Conservation (phyloP, 139 green algal species). For the Chlorella sp. region DNA sequence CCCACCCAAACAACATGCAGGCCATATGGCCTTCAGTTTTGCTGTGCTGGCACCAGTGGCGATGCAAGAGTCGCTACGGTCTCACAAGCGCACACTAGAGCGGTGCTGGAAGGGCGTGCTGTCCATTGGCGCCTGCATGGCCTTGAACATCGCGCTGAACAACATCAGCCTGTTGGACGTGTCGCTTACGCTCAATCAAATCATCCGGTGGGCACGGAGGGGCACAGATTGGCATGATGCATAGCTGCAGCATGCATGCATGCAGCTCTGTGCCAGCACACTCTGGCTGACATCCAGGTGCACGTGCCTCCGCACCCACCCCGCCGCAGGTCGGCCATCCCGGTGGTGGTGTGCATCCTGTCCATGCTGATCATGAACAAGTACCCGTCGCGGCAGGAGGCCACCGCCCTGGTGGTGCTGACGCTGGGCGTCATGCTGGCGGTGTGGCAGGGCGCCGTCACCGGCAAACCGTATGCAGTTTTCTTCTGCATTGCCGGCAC, state of each 20-base stretch:
- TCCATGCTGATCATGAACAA: conserved; percentile 55
- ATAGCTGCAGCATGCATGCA: not conserved
- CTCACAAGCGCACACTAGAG: conserved; percentile 48
- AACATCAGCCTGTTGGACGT: conserved; percentile 67
- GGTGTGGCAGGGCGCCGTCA: conserved; percentile 55
- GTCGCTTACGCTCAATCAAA: conserved; percentile 66
- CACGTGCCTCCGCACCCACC: not conserved
- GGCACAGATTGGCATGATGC: not conserved
- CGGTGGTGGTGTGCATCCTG: conserved; percentile 57
- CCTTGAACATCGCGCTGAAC: conserved; percentile 69
- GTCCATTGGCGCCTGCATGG: conserved; percentile 65
- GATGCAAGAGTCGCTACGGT: conserved; percentile 28
- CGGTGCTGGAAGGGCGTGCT: conserved; percentile 62
- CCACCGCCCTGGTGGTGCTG: conserved; percentile 49
- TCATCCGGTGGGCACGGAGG: conserved; percentile 57
- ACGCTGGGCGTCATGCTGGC: conserved; percentile 60
- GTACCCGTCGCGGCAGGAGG: conserved; percentile 47
- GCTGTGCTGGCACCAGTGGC: conserved; percentile 54
- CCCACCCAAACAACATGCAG: not conserved
- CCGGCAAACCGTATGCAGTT: conserved; percentile 45
- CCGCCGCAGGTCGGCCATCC: conserved; percentile 34
- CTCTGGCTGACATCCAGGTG: not conserved
- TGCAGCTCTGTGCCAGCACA: not conserved
- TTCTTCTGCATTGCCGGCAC: conserved; percentile 47
- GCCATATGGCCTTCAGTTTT: conserved; percentile 69